Conservation (phyloP, 2,329 filamentous ascomycete species). For the Xylaria sp. region DNA sequence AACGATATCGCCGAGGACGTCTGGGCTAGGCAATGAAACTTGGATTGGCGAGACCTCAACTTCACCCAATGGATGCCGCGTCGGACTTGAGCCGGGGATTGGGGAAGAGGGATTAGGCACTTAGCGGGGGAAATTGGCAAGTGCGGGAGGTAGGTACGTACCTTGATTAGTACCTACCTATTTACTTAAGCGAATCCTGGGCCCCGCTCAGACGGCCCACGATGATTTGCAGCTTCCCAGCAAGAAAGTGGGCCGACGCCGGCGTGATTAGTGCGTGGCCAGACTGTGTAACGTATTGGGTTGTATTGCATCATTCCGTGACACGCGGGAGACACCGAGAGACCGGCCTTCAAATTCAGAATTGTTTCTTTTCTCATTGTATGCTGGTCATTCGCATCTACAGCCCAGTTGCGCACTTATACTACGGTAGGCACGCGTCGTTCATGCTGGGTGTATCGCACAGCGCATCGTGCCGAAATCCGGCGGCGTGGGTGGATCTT, state of each 20-base stretch:
- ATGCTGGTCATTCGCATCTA: background rate
- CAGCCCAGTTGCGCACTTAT: too few relatives aligned
- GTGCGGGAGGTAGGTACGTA: background rate
- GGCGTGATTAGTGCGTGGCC: background rate
- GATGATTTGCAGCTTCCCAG: conserved; percentile 3
- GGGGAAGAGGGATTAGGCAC: background rate
- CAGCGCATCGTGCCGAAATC: background rate
- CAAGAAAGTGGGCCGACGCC: background rate
- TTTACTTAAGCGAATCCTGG: too few relatives aligned
- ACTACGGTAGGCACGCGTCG: too few relatives aligned
- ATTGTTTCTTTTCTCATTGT: background rate
- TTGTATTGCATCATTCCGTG: conserved; percentile 10
- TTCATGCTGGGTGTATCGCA: background rate
- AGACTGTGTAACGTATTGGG: background rate
- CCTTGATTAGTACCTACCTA: too few relatives aligned
- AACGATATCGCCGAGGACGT: background rate
- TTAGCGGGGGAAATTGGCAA: background rate
- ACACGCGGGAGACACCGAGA: background rate
- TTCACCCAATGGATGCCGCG: background rate
- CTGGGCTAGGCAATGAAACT: background rate
- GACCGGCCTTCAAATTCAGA: background rate
- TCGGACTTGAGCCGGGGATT: background rate
- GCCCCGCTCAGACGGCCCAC: background rate
- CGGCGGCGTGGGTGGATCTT: too few relatives aligned
- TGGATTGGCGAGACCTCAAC: background rate